Conservation (phyloP, 208 protist species). For the Jaenimonas drosophilae region DNA sequence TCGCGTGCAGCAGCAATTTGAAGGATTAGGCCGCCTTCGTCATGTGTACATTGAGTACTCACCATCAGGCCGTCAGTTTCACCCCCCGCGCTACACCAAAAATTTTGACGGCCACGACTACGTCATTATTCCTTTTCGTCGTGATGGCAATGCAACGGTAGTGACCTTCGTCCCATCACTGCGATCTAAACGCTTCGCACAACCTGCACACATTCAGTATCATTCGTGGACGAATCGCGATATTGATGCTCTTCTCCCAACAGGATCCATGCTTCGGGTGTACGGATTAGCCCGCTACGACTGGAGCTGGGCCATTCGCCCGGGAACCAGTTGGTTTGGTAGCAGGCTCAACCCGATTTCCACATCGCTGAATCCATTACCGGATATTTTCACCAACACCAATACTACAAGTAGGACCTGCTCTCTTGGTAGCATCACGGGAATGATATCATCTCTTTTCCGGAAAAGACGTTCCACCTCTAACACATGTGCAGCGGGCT, state of each 20-base stretch:
- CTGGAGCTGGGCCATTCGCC: slow-evolving; percentile 78
- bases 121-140: slow-evolving; percentile 71
- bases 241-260: slow-evolving; percentile 52
- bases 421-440: no score
- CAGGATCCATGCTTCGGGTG: slow-evolving; percentile 54
- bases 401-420: no score
- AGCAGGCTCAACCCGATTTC: slow-evolving; percentile 23
- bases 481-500: not conserved
- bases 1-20: slow-evolving; percentile 27
- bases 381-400: no score
- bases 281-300: slow-evolving; percentile 72
- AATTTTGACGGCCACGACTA: slow-evolving; percentile 83
- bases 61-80: slow-evolving; percentile 57
- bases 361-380: no score
- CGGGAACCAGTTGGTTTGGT: slow-evolving; percentile 56
- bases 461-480: not conserved
- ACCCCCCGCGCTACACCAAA: slow-evolving; percentile 40
- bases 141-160: slow-evolving; percentile 41
- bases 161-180: slow-evolving; percentile 65
- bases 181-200: slow-evolving; percentile 43
- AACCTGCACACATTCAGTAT: slow-evolving; percentile 38
- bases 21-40: slow-evolving; percentile 50
- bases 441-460: no score
- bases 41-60: slow-evolving; percentile 87
- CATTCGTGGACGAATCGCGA: slow-evolving; percentile 78